Evolutionary conservation across 345 rosid genomes (phyloP).

Genomic region (Brassica incana): DNA sequence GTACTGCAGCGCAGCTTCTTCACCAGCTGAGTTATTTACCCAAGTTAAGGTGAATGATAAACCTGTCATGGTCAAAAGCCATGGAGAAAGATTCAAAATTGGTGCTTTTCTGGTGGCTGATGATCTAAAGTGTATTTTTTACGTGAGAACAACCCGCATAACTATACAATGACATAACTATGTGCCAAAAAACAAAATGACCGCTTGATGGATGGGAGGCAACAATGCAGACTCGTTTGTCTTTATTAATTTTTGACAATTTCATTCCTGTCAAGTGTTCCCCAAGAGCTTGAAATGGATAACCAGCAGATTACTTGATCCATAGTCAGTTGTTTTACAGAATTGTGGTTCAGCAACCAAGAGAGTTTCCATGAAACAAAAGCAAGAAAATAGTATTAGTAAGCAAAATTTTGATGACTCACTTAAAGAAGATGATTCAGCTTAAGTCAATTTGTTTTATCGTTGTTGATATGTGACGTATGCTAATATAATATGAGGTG

Average conservation of each 20-base stretch:
- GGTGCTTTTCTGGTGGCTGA: not conserved
- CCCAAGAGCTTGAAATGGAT: constrained; percentile 67
- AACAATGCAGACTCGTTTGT: constrained; percentile 51
- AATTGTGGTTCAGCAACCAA: constrained; percentile 57
- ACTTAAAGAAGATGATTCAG: not conserved
- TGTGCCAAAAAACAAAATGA: constrained; percentile 39
- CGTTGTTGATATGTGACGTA: constrained; percentile 17
- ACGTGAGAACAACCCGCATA: not conserved
- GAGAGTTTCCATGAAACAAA: constrained; percentile 17
- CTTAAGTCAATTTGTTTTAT: constrained; percentile 29
- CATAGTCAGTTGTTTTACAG: constrained; percentile 40
- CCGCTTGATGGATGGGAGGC: constrained; percentile 82
- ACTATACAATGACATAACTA: not conserved
- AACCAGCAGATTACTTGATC: constrained; percentile 41
- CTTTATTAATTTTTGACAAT: constrained; percentile 51
- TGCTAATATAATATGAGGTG: constrained; percentile 23
- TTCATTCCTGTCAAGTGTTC: constrained; percentile 73
- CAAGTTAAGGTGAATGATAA: constrained; percentile 28
- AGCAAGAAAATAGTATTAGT: constrained; percentile 2
- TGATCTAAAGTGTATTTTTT: not conserved
- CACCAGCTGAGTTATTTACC: constrained; percentile 42
- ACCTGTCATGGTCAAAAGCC: constrained; percentile 50
- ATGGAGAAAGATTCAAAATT: constrained; percentile 10
- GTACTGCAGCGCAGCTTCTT: constrained; percentile 64
- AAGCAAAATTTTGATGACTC: not conserved